Evolutionary conservation across 2,329 filamentous ascomycete genomes (phyloP), one percentile per base, ranked within the genome.

Genomic region (Elsinoe arachidis): DNA sequence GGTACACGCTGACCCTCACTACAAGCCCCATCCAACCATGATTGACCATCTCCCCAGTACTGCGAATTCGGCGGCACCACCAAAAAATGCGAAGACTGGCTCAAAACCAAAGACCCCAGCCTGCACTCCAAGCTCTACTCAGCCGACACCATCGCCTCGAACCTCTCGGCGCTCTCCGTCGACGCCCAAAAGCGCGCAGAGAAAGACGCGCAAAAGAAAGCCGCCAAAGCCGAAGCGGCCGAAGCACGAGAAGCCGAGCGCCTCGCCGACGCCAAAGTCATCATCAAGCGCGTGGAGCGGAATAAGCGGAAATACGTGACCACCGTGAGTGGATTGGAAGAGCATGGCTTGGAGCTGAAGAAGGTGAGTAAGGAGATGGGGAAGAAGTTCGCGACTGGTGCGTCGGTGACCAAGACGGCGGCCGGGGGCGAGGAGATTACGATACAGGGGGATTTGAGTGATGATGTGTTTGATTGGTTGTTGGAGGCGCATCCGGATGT

Each of bases 291-390:
- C 23, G 93, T 99, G 66, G 93, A 97, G 79, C 85, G 93, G 62
- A 97, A 96, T 75, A 99, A 99, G 80, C 84, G 93, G 68, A 99
- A 99, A 77, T 95, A 85, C 70, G 91, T 99, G 56, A 99, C 93
- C 0, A 86, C 91, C 14, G 85, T 99, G n/a, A 83, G 83, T 5
- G 93, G 93, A 0, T 78, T 99, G 17, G 93, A 99, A 72, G 84
- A 86, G 0, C 95, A 96, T 68, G 90, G 90, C 0, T 73, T 97
- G 41, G 92, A 97, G 58, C 80, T 96, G 67, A 99, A 99, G 74
- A 97, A 96, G 77, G 79, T 95, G 6, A 64, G 65, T 2, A 97
- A 97, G 78, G 93, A 97, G 68, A 85, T 97, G 64, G 93, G 93
- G 61, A 99, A 97, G 82, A 97, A 96, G 75, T 97, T 99, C 69